A percentile compares a stretch with the other conserved stretches of the same genome.
phyloP scores from a whole-genome alignment of 2,329 filamentous ascomycete species.

The Epichloe brachyelytri region DNA sequence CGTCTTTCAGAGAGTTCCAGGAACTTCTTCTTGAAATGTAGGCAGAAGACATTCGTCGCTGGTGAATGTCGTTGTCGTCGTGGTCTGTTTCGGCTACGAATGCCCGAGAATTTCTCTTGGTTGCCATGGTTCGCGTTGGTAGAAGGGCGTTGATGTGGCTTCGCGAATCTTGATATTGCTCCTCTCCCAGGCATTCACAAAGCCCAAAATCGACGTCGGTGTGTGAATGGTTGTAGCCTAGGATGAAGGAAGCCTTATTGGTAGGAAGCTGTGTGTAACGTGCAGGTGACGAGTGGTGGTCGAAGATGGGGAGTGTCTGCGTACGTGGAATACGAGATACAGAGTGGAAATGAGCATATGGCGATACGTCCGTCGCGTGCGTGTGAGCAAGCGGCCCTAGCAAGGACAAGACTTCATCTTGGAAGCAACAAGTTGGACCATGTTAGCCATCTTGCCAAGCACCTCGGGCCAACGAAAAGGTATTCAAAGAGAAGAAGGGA shows the following conservation, averaged over 20 bases:
- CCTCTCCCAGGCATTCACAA: too few species aligned
- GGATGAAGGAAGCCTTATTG: neutral
- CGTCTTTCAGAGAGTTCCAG: slow-evolving; percentile 17
- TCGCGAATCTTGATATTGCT: too few species aligned
- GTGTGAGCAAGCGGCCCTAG: slow-evolving; percentile 7
- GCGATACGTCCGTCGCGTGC: slow-evolving; percentile 1
- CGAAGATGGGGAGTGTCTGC: neutral
- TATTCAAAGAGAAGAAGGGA: neutral
- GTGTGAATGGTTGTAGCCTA: too few species aligned
- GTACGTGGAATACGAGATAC: neutral
- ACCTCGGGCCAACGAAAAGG: neutral
- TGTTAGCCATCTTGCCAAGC: slow-evolving; percentile 12
- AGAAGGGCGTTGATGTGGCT: too few species aligned
- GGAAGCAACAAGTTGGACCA: slow-evolving; percentile 10
- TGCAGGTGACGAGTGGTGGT: neutral
- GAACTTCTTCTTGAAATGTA: slow-evolving; percentile 18
- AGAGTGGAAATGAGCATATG: neutral
- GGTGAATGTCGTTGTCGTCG: slow-evolving; percentile 6
- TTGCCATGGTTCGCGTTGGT: slow-evolving; percentile 8
- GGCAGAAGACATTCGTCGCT: slow-evolving; percentile 9
- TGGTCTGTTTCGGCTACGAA: slow-evolving; percentile 10
- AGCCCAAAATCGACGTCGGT: too few species aligned
- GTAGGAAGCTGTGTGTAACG: neutral
- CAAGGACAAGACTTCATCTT: slow-evolving; percentile 9
- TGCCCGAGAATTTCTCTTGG: slow-evolving; percentile 13